phyloP scores from a whole-genome alignment of 2,329 filamentous ascomycete species.

The Hymenotorrendiella dingleyae region DNA sequence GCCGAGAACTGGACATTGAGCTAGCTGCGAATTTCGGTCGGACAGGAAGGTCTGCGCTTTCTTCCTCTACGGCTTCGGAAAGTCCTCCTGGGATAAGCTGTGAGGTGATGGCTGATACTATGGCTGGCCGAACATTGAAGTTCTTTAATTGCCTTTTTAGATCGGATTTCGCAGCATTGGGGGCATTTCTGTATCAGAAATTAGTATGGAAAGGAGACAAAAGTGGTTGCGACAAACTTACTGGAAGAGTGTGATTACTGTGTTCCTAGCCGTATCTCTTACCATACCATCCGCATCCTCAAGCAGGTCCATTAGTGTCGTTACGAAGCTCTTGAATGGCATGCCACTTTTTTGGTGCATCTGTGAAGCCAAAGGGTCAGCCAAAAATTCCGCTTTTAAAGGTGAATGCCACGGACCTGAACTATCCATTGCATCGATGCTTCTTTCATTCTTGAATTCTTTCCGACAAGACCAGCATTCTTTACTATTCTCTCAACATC shows the following conservation, averaged over 20 bases:
- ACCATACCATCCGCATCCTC: slow-evolving; percentile 88
- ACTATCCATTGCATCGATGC: slow-evolving; percentile 78
- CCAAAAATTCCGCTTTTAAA: too few species aligned
- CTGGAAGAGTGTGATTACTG: slow-evolving; percentile 83
- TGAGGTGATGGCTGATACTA: slow-evolving; percentile 73
- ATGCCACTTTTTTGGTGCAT: slow-evolving; percentile 78
- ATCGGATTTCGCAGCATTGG: slow-evolving; percentile 79
- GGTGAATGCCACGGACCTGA: too few species aligned
- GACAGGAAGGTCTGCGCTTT: slow-evolving; percentile 34
- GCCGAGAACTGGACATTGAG: slow-evolving; percentile 38
- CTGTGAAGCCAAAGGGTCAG: slow-evolving; percentile 39
- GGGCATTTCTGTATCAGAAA: slow-evolving; percentile 53
- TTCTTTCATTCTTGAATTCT: slow-evolving; percentile 81
- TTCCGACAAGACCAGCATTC: slow-evolving; percentile 70
- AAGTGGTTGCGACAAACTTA: slow-evolving; percentile 33
- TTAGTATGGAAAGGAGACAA: slow-evolving; percentile 6
- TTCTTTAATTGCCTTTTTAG: slow-evolving; percentile 79
- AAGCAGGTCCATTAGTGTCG: slow-evolving; percentile 74
- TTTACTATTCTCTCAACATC: slow-evolving; percentile 79
- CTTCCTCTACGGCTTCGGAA: slow-evolving; percentile 22
- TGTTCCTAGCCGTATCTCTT: slow-evolving; percentile 74
- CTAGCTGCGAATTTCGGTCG: slow-evolving; percentile 44
- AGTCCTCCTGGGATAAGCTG: slow-evolving; percentile 54
- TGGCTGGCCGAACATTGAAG: slow-evolving; percentile 80
- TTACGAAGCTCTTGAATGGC: slow-evolving; percentile 78